Conservation (phyloP, 805 yeast species). For the Ogataea pini region DNA sequence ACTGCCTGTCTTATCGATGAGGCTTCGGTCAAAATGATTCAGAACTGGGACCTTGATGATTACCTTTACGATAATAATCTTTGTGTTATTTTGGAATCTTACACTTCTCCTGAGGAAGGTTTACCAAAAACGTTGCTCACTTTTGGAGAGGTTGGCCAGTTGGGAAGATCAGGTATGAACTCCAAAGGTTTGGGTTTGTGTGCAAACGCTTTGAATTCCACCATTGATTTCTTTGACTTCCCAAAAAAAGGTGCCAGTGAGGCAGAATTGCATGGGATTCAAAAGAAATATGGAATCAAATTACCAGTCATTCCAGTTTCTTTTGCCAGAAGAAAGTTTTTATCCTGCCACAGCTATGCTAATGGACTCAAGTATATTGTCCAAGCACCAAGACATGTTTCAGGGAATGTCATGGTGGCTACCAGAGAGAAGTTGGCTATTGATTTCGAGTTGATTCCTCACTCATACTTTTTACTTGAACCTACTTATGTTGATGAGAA, state of each 20-base stretch:
- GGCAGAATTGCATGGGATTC: slow-evolving; percentile 1
- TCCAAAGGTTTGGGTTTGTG: slow-evolving; percentile 15
- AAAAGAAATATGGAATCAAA: slow-evolving; percentile 9
- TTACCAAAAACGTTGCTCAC: slow-evolving; percentile 12
- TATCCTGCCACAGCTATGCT: slow-evolving; percentile 14
- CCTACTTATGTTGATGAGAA: slow-evolving; percentile 13
- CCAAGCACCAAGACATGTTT: slow-evolving; percentile 15
- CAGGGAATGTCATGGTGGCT: slow-evolving; percentile 12
- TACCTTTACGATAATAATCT: slow-evolving; percentile 12
- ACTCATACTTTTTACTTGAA: slow-evolving; percentile 11
- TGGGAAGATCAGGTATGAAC: slow-evolving; percentile 18
- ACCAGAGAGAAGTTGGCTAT: slow-evolving; percentile 10
- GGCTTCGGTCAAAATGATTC: slow-evolving; percentile 10
- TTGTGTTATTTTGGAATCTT: slow-evolving; percentile 12
- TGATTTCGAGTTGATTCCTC: slow-evolving; percentile 14
- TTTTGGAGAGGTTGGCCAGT: slow-evolving; percentile 17
- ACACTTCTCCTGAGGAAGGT: slow-evolving; percentile 9
- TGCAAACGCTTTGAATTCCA: slow-evolving; percentile 14
- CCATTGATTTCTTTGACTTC: slow-evolving; percentile 12
- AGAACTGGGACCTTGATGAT: slow-evolving; percentile 14
- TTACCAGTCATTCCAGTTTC: slow-evolving; percentile 14
- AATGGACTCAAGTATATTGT: slow-evolving; percentile 16
- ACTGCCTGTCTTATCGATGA: slow-evolving; percentile 13
- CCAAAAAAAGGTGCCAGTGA: slow-evolving; percentile 4
- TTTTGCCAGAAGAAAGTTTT: slow-evolving; percentile 15